phyloP scores from a whole-genome alignment of 2,329 filamentous ascomycete species.

The Penicillium brasilianum region DNA sequence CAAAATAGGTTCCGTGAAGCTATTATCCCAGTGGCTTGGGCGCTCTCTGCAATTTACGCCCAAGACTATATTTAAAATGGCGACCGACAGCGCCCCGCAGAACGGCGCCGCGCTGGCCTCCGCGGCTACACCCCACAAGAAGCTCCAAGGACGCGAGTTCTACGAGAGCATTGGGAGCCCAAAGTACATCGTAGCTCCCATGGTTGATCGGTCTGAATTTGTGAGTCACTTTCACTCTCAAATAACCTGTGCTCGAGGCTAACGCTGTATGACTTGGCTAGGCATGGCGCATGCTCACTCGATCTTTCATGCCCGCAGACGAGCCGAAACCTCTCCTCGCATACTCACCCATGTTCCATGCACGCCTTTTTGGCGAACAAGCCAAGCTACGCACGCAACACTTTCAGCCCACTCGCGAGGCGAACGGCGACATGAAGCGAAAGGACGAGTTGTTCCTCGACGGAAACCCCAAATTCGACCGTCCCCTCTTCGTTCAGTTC shows the following conservation, averaged over 20 bases:
- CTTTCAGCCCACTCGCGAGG: constrained; percentile 70
- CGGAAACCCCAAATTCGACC: constrained; percentile 81
- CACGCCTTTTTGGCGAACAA: constrained; percentile 80
- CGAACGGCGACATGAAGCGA: constrained; percentile 31
- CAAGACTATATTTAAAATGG: constrained; percentile 34
- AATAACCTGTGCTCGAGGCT: constrained; percentile 1
- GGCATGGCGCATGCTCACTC: constrained; percentile 97
- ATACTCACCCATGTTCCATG: constrained; percentile 96
- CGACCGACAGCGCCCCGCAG: constrained; percentile 25
- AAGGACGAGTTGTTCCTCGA: constrained; percentile 67
- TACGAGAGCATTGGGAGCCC: constrained; percentile 94
- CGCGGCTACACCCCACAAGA: constrained; percentile 44
- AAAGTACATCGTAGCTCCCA: constrained; percentile 88
- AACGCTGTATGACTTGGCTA: constrained; percentile 45
- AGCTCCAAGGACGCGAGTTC: constrained; percentile 83
- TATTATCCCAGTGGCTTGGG: constrained; percentile 38
- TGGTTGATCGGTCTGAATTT: constrained; percentile 99
- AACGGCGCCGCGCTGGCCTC: constrained; percentile 30
- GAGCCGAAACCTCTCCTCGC: constrained; percentile 72
- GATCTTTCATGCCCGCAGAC: constrained; percentile 79
- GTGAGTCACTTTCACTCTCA: constrained; percentile 58
- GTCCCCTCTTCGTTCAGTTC: constrained; percentile 94
- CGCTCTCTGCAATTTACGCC: constrained; percentile 19
- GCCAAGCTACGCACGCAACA: constrained; percentile 76
- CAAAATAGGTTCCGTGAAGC: constrained; percentile 41